Evolutionary conservation across 371 early-diverging fungal species (phyloP), one percentile per base, ranked within the genome.

Genomic region (Choanephora cucurbitarum): DNA sequence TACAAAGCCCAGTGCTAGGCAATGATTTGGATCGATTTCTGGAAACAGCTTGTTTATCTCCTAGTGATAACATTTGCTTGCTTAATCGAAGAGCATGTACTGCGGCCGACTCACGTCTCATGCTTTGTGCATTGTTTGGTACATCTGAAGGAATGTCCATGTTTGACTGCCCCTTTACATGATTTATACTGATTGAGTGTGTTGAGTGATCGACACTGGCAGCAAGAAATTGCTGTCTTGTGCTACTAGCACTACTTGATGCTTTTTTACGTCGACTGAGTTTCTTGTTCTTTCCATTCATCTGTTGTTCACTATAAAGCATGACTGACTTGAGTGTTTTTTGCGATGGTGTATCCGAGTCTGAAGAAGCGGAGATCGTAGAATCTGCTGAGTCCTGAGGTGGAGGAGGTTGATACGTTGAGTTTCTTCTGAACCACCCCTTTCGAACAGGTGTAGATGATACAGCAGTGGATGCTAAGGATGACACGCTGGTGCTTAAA

Each of bases 11-110:
- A 0, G 64, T 64, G 28, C 59, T 64, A 21, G 64, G 64, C 19
- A 64, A 18, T 8, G 64, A 64, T 31, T 64, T 64, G 22, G 64
- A 64, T 13, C 64, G 28, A 44, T 55, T 19, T 37, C 61, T 49
- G 7, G 55, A 49, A 15, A 55, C 19, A 11, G 51, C 22, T 23
- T 44, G 46, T 34, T 42, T 48, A 37, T 55, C 37, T 10, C 43
- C 50, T 43, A 57, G 19, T 22, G 31, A 49, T 18, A 61, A 24
- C 56, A 61, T 61, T n/a, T 55, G 45, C 45, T 61, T 61, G 18
- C 56, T 61, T 5, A 61, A 19, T 19, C 51, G 45, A 24, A 61
- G 52, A 7, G 62, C 55, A 52, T 52, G 62, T 8, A 55, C 11
- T 10, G 62, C 56, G 32, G 42, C 50, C 9, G 22, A 17, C 7